Evolutionary conservation across 2,329 filamentous ascomycete genomes (phyloP), one percentile per base, ranked within the genome.

Genomic region (Penicillium sp.): DNA sequence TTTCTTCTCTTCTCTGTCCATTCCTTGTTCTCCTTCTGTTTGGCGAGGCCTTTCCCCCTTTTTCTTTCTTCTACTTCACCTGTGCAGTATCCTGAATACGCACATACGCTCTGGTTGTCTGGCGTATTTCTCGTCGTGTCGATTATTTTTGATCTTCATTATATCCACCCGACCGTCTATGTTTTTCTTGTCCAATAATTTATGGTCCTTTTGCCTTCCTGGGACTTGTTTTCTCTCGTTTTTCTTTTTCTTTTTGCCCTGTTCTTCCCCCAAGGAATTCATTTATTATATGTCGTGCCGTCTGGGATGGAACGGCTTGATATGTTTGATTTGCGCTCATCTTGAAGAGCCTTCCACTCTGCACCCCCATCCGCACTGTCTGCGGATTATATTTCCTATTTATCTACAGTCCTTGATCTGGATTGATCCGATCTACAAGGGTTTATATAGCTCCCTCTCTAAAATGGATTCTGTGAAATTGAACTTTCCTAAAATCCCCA

Each of bases 361-460:
- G 53, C 58, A 58, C 49, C 42, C 29, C 43, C 31, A 28, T 40
- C 53, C 55, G 56, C 48, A 38, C 19, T 24, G 41, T 46, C 49
- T 43, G 55, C 56, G 47, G 50, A 47, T 42, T 41, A 48, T 28
- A 33, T 56, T 59, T 57, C 53, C 55, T 53, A 55, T 43, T 55
- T 45, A 60, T 64, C 57, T 56, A 58, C 59, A 60, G 49, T 57
- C 58, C 53, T 55, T 50, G 52, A 57, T 54, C 45, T 53, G 53
- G 58, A 57, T 51, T 57, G 48, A 52, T 49, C 53, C 49, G 15
- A 40, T 42, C 15, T 53, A 39, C 44, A 19, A 44, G 45, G 47
- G 52, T 48, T 17, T 19, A 40, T 49, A 55, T 51, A 53, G 48
- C 38, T 49, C 53, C 45, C 47, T 54, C 43, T 54, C 45, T 48